Base-by-base conservation (phyloP, 441 rosid genomes). In the Euphorbia celastroides region DNA sequence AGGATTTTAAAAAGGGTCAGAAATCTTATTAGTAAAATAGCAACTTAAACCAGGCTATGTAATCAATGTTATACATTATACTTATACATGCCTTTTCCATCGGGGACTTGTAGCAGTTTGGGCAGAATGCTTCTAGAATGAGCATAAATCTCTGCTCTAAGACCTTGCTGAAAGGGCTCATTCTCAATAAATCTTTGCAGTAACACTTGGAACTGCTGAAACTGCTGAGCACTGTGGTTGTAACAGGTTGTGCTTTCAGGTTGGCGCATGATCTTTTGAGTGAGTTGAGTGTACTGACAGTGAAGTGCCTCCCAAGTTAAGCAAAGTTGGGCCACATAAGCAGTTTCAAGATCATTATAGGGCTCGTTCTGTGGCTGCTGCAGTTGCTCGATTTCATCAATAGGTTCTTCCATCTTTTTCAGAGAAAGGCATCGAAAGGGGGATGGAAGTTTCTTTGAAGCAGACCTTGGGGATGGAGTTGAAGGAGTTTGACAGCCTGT, bases 291-390 rank as follows among this genome's bases (percentile, higher is more conserved):
- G 74, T 89, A 92, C 32, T 92, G 99, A 76, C 98, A 89, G 65
- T 94, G 99, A 73, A 94, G 90, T 20, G 95, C 93, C 82, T 94
- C 99, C 99, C 98, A 94, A 27, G 98, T 84, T 75, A 92, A 83
- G 84, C 97, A 92, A 69, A 86, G 74, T 20, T 92, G 99, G 77
- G 92, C 96, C 52, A 94, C 92, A 72, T 94, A 94, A 2, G 98
- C 96, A 52, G 74, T 83, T 74, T 94, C 99, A 51, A 94, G 78
- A 80, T 92, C 96, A 51, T 78, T 88, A 71, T 73, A 87, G 27
- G 90, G 82, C 34, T 85, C 80, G 13, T 64, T 48, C 61, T 74
- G 81, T 5, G 80, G 70, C 81, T 74, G 82, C 68, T 83, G 94
- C 70, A 83, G 77, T 62, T 75, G 79, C 74, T 89, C 86, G 0